Evolutionary conservation across 2,329 filamentous ascomycete genomes (phyloP), one percentile per base, ranked within the genome.

Genomic region (Pestalotiopsis fici): DNA sequence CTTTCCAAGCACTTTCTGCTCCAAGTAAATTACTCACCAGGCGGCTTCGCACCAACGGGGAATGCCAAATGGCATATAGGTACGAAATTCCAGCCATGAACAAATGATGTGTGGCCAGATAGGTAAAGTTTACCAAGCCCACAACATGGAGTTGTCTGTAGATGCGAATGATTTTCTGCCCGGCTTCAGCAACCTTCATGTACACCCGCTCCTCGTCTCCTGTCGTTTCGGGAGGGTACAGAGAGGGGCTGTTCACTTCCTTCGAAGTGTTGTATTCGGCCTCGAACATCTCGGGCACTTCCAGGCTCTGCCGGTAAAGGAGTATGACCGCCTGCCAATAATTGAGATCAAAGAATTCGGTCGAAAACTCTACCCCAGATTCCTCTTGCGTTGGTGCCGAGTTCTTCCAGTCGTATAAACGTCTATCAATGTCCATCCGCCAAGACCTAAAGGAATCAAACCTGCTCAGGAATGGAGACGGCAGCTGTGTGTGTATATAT

Each of bases 31-130:
- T n/a, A 84, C 92, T 82, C 87, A 95, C 93, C 79, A 98, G 83
- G 66, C 93, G 90, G 77, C 92, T 94, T 74, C 95, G 89, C 62
- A 98, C 95, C 65, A 93, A 87, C 5, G 93, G 90, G 12, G 95
- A 98, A 80, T 98, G 95, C 95, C 95, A 98, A 67, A 98, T 96
- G 23, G 96, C 95, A 79, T 98, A 98, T 2, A 98, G 86, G 78
- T 98, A 98, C 27, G 95, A 97, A 68, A 98, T 91, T 81, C 95
- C 95, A 31, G 95, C 95, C 93, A 97, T 98, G 82, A 98, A 98
- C 6, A 98, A 85, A 79, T 98, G 95, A 77, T 98, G 95, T 0
- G 96, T 98, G 2, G 96, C 95, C 65, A 98, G 83, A 78, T 97
- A 98, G 0, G 95, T 98, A 77, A 98, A 97, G 79, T 97, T 98